These are phyloP conservation scores for Spergularia marina DNA, from an alignment of 148 eudicot species.

Conservation along the genomic window DNA sequence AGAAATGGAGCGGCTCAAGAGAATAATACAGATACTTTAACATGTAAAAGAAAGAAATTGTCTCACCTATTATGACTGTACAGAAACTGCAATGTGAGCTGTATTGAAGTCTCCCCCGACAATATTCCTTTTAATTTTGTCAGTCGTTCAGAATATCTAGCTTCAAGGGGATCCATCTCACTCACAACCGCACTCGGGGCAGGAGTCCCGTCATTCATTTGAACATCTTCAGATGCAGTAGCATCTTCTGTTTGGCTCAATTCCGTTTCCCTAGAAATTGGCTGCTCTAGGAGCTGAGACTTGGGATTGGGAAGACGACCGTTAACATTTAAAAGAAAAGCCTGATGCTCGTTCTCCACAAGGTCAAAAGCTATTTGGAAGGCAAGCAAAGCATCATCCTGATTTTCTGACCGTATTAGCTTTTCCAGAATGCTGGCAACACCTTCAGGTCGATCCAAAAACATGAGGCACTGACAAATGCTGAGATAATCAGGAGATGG, in stretches of 20 bases:
- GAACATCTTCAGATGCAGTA: slow-evolving; percentile 61
- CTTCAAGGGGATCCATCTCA: slow-evolving; percentile 66
- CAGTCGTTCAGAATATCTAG: slow-evolving; percentile 62
- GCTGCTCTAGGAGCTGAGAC: slow-evolving; percentile 39
- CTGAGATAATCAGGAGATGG: slow-evolving; percentile 88
- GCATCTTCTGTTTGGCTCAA: slow-evolving; percentile 44
- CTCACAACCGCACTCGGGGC: slow-evolving; percentile 28
- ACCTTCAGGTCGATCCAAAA: slow-evolving; percentile 68
- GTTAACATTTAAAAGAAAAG: slow-evolving; percentile 80
- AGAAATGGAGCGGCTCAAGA: neutral
- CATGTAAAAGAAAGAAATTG: neutral
- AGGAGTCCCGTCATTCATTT: slow-evolving; percentile 62
- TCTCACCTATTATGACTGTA: slow-evolving; percentile 92
- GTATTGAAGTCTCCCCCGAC: slow-evolving; percentile 96
- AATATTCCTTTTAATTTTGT: slow-evolving; percentile 74
- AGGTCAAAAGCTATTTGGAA: slow-evolving; percentile 95
- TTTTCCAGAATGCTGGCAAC: slow-evolving; percentile 81
- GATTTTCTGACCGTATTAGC: slow-evolving; percentile 63
- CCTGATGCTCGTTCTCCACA: slow-evolving; percentile 97
- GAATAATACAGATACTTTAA: neutral
- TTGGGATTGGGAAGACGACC: slow-evolving; percentile 59
- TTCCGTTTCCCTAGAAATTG: slow-evolving; percentile 45
- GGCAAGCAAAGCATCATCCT: slow-evolving; percentile 81
- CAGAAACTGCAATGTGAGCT: slow-evolving; percentile 81
- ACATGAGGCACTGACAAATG: slow-evolving; percentile 97